phyloP scores from a whole-genome alignment of 176 grass and related monocot species.

The Bolboschoenus planiculmis region DNA sequence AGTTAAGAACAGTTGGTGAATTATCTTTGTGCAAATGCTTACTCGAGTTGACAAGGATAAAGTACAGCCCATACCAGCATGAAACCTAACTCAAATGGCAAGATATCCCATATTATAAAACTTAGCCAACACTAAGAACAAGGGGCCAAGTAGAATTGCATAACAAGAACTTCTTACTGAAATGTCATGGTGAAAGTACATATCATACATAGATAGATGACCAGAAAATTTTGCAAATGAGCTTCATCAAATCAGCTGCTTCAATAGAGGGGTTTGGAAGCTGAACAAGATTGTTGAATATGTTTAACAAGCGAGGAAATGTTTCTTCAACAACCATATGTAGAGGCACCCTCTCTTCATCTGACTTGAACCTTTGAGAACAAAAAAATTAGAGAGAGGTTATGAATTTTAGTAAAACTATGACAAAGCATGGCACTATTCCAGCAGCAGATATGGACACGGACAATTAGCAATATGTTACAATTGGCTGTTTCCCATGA shows the following conservation, averaged over 20 bases:
- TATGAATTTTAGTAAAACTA: not conserved
- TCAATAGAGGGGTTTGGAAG: conserved; percentile 73
- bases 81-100: not conserved
- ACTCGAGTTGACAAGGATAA: not conserved
- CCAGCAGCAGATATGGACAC: not conserved
- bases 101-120: not conserved
- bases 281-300: conserved; percentile 79
- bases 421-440: not conserved
- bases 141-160: not conserved
- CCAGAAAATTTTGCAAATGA: conserved; percentile 99
- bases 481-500: too few species aligned
- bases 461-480: not conserved
- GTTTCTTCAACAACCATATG: conserved; percentile 78
- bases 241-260: conserved; percentile 84
- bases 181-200: not conserved
- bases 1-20: not conserved
- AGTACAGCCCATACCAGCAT: not conserved
- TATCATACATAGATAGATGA: conserved; percentile 90
- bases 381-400: conserved; percentile 15
- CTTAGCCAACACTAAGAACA: conserved; percentile 18
- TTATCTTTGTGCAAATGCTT: not conserved
- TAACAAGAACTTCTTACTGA: not conserved
- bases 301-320: conserved; percentile 62
- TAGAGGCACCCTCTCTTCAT: conserved; percentile 80
- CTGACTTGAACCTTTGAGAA: conserved; percentile 81